phyloP scores from a whole-genome alignment of 2,329 filamentous ascomycete genomes.

The Hypocrella siamensis region DNA sequence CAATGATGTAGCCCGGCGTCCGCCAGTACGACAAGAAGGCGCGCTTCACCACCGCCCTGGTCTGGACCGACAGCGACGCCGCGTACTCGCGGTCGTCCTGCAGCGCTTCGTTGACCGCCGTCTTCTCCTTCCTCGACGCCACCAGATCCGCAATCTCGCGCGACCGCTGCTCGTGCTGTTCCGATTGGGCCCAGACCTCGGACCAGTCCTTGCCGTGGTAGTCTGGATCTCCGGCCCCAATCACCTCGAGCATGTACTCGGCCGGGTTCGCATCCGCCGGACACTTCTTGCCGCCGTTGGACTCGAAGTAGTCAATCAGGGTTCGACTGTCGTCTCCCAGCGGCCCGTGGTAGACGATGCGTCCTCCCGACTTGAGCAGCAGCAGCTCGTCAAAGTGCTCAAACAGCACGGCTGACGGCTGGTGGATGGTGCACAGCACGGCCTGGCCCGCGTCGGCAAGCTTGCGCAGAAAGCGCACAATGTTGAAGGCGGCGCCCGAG shows the following conservation, averaged over 20 bases:
- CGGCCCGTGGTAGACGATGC: constrained; percentile 37
- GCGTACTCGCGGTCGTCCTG: constrained; percentile 46
- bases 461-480: constrained; percentile 44
- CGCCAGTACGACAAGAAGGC: constrained; percentile 50
- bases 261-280: constrained; percentile 33
- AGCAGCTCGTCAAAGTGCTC: constrained; percentile 41
- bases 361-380: constrained; percentile 35
- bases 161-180: constrained; percentile 27
- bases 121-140: constrained; percentile 22
- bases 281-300: constrained; percentile 30
- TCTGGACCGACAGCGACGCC: constrained; percentile 39
- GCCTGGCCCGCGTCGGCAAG: constrained; percentile 44
- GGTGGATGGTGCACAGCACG: constrained; percentile 45
- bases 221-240: constrained; percentile 47
- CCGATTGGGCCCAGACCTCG: constrained; percentile 40
- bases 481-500: constrained; percentile 42
- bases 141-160: constrained; percentile 38
- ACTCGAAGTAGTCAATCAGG: constrained; percentile 35
- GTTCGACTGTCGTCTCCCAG: constrained; percentile 31
- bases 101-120: constrained; percentile 19
- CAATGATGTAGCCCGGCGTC: constrained; percentile 44
- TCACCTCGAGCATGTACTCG: constrained; percentile 38
- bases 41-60: constrained; percentile 35
- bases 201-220: constrained; percentile 46
- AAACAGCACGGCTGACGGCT: constrained; percentile 40